phyloP scores from a whole-genome alignment of 2,329 filamentous ascomycete genomes.

The Diaporthe citri region DNA sequence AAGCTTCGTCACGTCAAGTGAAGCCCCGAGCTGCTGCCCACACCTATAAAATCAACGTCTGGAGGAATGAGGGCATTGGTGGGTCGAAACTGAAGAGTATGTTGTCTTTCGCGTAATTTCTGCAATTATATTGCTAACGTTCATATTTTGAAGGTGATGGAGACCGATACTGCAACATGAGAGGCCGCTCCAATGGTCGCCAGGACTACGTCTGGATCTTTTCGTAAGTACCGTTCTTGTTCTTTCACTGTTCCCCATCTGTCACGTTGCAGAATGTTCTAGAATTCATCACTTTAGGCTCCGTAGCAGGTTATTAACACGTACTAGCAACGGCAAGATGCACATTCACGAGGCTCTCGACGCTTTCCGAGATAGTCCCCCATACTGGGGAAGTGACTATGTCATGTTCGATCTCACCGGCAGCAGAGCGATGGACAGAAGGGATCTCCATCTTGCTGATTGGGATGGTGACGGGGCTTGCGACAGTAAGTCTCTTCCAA shows the following conservation, averaged over 20 bases:
- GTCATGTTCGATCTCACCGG: conserved; percentile 27
- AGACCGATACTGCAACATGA: conserved; percentile 38
- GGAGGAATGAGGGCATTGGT: neutral
- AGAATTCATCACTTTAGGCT: too few relatives aligned
- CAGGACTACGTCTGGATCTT: conserved; percentile 37
- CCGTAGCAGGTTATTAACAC: too few relatives aligned
- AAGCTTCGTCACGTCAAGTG: neutral
- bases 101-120: neutral
- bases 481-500: conserved; percentile 26
- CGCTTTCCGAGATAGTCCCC: neutral
- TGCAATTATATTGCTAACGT: neutral
- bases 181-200: conserved; percentile 11
- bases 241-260: too few relatives aligned
- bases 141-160: conserved; percentile 25
- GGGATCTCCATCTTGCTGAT: conserved; percentile 37
- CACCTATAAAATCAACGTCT: conserved; percentile 1
- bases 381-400: conserved; percentile 36
- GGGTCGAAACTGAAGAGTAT: neutral
- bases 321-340: conserved; percentile 26
- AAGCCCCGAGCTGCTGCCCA: neutral
- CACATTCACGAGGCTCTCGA: conserved; percentile 31
- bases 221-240: neutral
- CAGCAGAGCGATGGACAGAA: conserved; percentile 13
- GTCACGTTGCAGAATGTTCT: too few relatives aligned
- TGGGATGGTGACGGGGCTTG: conserved; percentile 42